phyloP scores from a whole-genome alignment of 164 flowering plant species.

The Berberis thunbergii region DNA sequence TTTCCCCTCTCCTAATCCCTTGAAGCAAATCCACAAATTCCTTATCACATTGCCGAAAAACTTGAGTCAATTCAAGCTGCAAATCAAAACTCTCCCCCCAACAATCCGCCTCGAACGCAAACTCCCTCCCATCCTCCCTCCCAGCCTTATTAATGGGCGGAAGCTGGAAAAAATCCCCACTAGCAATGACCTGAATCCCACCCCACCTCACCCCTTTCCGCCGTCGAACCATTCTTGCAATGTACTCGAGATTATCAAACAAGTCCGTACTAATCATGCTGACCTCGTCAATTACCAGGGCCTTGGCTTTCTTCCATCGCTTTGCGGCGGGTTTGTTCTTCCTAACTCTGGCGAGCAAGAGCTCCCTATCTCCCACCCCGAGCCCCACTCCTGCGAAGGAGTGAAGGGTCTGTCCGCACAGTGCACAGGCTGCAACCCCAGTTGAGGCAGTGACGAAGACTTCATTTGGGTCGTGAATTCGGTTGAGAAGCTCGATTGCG shows the following conservation, averaged over 20 bases:
- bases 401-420: constrained; percentile 52
- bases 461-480: constrained; percentile 14
- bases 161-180: constrained; percentile 62
- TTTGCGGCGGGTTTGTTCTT: constrained; percentile 9
- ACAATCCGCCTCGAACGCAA: constrained; percentile 59
- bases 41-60: constrained; percentile 44
- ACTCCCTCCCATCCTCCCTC: constrained; percentile 24
- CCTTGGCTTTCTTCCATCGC: constrained; percentile 45
- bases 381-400: constrained; percentile 56
- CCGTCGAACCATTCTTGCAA: constrained; percentile 27
- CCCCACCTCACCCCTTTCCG: constrained; percentile 32
- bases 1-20: constrained; percentile 40
- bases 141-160: constrained; percentile 45
- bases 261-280: constrained; percentile 46
- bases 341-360: constrained; percentile 16
- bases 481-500: constrained; percentile 19
- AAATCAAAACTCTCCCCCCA: constrained; percentile 48
- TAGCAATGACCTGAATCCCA: constrained; percentile 49
- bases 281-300: constrained; percentile 51
- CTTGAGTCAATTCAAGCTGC: constrained; percentile 37
- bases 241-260: constrained; percentile 36
- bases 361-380: constrained; percentile 9
- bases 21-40: constrained; percentile 38
- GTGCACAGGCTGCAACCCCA: constrained; percentile 58
- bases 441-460: constrained; percentile 59